Percentiles rank a stretch among this genome's conserved stretches.
Conservation (phyloP, 495 filamentous ascomycete species). For the Glarea lozoyensis region DNA sequence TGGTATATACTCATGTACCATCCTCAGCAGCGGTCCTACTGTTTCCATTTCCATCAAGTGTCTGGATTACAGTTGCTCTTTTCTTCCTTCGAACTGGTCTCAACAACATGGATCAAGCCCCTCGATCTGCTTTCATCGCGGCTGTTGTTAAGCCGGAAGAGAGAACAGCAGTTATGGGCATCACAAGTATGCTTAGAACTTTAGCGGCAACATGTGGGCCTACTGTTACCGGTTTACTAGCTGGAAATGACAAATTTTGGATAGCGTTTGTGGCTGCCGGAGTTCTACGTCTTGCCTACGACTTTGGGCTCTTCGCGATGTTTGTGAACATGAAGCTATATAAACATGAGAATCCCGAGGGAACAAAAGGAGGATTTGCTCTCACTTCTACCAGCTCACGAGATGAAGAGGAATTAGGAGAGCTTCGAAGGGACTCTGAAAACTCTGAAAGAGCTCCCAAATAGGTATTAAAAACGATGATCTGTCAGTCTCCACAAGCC, state of each 20-base stretch:
- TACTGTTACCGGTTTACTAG: conserved; percentile 56
- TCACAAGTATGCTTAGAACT: conserved; percentile 60
- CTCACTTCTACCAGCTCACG: conserved; percentile 17
- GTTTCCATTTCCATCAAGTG: conserved; percentile 51
- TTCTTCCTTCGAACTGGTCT: conserved; percentile 58
- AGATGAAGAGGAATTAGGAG: conserved; percentile 23
- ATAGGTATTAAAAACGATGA: no score
- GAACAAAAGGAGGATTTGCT: conserved; percentile 5
- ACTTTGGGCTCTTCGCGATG: conserved; percentile 59
- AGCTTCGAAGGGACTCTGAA: no score
- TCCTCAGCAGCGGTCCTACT: conserved; percentile 63
- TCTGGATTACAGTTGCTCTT: conserved; percentile 49
- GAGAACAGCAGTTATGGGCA: conserved; percentile 69
- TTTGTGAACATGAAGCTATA: conserved; percentile 40
- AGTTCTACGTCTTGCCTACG: conserved; percentile 58
- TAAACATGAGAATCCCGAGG: conserved; percentile 17
- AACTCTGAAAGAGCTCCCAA: no score
- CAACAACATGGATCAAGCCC: conserved; percentile 76
- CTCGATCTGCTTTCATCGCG: conserved; percentile 69
- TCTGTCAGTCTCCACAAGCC: no score
- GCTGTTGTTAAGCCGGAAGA: conserved; percentile 62
- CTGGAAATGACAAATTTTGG: conserved; percentile 54
- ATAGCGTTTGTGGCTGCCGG: conserved; percentile 66
- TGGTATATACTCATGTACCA: conserved; percentile 81
- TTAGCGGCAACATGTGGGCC: conserved; percentile 55